Evolutionary conservation across 129 eudicot species (phyloP).

Genomic region (sunflower (Helianthus annuus)): HanXRQr2.0-SUNRISE NC_035446.2:168045267-168045766

Average conservation of each 20-base stretch:
- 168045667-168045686: conserved; percentile 29
- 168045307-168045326: conserved; percentile 20
- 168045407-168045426: conserved; percentile 29
- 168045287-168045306: conserved; percentile 19
- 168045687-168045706: conserved; percentile 16
- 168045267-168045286: background rate
- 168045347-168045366: conserved; percentile 21
- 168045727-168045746: conserved; percentile 24
- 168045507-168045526: conserved; percentile 17
- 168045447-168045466: conserved; percentile 19
- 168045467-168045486: conserved; percentile 28
- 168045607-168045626: conserved; percentile 23
- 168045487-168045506: conserved; percentile 20
- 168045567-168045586: conserved; percentile 15
- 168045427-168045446: background rate
- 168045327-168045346: conserved; percentile 32
- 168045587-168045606: conserved; percentile 16
- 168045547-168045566: conserved; percentile 15
- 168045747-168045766: conserved; percentile 17
- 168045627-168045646: conserved; percentile 13
- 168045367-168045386: conserved; percentile 18
- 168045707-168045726: conserved; percentile 23
- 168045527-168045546: conserved; percentile 15
- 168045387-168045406: conserved; percentile 30
- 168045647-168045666: conserved; percentile 13